These are phyloP conservation scores for Alectoria sarmentosa DNA, from an alignment of 495 filamentous ascomycete genomes.

Conservation along the genomic window DNA sequence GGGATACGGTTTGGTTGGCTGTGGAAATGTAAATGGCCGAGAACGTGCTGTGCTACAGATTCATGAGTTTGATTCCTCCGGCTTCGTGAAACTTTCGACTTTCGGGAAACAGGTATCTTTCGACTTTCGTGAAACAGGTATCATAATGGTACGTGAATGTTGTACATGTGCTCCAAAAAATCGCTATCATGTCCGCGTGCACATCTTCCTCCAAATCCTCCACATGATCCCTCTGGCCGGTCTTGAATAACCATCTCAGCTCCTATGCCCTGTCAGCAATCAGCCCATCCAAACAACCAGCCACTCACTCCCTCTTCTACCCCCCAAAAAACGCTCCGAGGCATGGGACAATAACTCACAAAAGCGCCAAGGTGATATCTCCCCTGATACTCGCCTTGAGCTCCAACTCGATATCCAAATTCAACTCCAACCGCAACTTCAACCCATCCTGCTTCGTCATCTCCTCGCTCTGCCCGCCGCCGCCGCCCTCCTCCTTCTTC, in stretches of 20 bases:
- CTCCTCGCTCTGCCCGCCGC: constrained; percentile 11
- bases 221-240: neutral
- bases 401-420: constrained; percentile 85
- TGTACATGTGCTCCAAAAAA: neutral
- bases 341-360: constrained; percentile 50
- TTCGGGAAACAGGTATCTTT: too few relatives aligned
- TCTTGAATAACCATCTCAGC: neutral
- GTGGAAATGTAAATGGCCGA: too few relatives aligned
- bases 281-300: neutral
- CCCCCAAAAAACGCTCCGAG: neutral
- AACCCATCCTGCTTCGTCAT: constrained; percentile 22
- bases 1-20: neutral
- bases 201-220: neutral
- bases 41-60: too few relatives aligned
- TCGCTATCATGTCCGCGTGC: neutral
- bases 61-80: too few relatives aligned
- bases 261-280: constrained; percentile 4
- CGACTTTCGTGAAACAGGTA: neutral
- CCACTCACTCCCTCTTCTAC: too few relatives aligned
- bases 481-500: constrained; percentile 17
- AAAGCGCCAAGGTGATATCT: constrained; percentile 75
- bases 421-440: constrained; percentile 65
- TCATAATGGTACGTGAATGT: neutral
- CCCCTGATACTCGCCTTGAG: constrained; percentile 91
- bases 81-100: too few relatives aligned